phyloP scores from a whole-genome alignment of 1,284 basidiomycete genomes.

The Trametes polyzona region DNA sequence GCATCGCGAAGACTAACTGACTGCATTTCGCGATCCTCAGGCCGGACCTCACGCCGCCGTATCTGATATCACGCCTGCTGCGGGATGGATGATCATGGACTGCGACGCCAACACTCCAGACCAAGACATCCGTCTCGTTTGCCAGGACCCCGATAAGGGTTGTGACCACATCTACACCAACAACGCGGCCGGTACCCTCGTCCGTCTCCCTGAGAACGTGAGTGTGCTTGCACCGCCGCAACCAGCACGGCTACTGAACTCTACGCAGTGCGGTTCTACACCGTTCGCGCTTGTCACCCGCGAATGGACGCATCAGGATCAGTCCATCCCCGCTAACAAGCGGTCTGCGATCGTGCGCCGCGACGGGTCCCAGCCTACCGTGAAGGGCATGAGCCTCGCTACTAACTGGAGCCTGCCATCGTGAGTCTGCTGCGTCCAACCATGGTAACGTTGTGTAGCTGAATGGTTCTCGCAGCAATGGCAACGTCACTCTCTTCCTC shows the following conservation, averaged over 20 bases:
- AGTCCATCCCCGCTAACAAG: slow-evolving; percentile 44
- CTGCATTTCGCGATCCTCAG: background rate
- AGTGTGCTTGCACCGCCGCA: slow-evolving; percentile 23
- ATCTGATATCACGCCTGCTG: slow-evolving; percentile 55
- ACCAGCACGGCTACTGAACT: background rate
- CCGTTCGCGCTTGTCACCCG: slow-evolving; percentile 56
- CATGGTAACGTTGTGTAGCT: background rate
- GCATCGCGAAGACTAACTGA: background rate
- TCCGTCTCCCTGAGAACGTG: slow-evolving; percentile 54
- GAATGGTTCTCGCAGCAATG: slow-evolving; percentile 27
- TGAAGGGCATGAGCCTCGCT: slow-evolving; percentile 48
- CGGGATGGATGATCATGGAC: slow-evolving; percentile 55
- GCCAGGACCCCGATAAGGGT: slow-evolving; percentile 38
- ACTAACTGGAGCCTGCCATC: slow-evolving; percentile 45
- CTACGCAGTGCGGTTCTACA: slow-evolving; percentile 47
- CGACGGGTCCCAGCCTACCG: slow-evolving; percentile 39
- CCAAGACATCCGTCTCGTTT: slow-evolving; percentile 55
- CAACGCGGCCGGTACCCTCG: slow-evolving; percentile 53
- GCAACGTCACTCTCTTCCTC: slow-evolving; percentile 45
- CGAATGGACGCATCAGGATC: slow-evolving; percentile 44
- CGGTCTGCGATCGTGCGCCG: slow-evolving; percentile 38
- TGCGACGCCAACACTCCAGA: slow-evolving; percentile 44
- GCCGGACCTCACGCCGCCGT: slow-evolving; percentile 45
- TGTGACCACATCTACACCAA: slow-evolving; percentile 51
- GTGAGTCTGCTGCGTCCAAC: slow-evolving; percentile 20